Percentiles rank a stretch among this genome's conserved stretches.
phyloP scores from a whole-genome alignment of 1,284 basidiomycete genomes.

The Heterobasidion occidentale region DNA sequence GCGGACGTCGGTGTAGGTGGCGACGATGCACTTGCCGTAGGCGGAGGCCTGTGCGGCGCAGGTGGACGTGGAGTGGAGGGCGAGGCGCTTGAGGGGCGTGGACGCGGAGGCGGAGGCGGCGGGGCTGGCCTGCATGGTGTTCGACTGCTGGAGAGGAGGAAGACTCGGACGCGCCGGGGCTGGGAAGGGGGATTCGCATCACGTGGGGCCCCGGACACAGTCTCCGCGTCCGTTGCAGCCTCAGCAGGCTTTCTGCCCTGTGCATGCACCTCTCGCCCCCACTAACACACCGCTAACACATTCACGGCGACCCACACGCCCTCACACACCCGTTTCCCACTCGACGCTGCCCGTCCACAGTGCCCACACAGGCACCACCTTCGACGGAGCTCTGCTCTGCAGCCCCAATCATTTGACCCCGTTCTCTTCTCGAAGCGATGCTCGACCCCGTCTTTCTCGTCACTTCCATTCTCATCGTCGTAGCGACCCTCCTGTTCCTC shows the following conservation, averaged over 20 bases:
- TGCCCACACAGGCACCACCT: neutral
- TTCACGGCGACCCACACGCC: too few species aligned
- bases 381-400: neutral
- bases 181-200: neutral
- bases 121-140: neutral
- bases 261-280: neutral
- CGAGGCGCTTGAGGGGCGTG: slow-evolving; percentile 53
- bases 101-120: neutral
- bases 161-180: neutral
- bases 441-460: slow-evolving; percentile 58
- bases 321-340: too few species aligned
- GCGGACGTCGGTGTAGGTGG: slow-evolving; percentile 67
- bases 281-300: too few species aligned
- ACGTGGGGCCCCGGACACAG: neutral
- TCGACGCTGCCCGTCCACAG: too few species aligned
- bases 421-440: slow-evolving; percentile 26
- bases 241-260: neutral
- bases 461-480: slow-evolving; percentile 62
- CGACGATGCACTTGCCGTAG: slow-evolving; percentile 77
- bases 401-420: neutral
- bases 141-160: neutral
- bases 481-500: slow-evolving; percentile 69
- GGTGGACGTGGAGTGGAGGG: slow-evolving; percentile 60
- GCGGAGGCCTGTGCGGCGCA: slow-evolving; percentile 59
- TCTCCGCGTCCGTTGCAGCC: neutral